Conservation (phyloP, 1,284 basidiomycete genomes). For the Pseudozyma thailandica region DNA sequence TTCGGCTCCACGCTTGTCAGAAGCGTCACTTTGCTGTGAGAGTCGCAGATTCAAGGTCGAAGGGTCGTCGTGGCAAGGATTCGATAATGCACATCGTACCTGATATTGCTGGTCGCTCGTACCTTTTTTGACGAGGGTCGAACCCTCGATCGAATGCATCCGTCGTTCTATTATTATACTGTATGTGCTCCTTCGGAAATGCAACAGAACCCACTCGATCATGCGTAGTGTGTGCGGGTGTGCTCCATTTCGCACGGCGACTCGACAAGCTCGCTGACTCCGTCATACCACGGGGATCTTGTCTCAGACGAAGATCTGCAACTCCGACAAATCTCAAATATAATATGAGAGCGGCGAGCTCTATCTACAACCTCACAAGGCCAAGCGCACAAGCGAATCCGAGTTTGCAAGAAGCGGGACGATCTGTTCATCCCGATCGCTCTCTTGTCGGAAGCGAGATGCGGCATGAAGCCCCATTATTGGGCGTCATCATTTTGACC, state of each 20-base stretch:
- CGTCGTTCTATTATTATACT: too few species aligned
- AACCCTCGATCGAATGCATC: constrained; percentile 14
- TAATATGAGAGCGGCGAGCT: neutral
- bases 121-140: neutral
- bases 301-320: too few species aligned
- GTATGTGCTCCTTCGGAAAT: neutral
- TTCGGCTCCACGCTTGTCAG: too few species aligned
- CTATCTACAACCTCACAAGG: neutral
- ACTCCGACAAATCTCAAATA: neutral
- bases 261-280: neutral
- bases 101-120: neutral
- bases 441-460: neutral
- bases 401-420: neutral
- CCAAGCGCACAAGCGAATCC: neutral
- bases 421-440: constrained; percentile 5
- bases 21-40: too few species aligned
- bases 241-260: neutral
- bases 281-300: too few species aligned
- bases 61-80: too few species aligned
- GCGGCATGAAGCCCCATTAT: neutral
- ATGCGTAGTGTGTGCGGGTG: too few species aligned
- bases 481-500: neutral
- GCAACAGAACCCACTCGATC: neutral
- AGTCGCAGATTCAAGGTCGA: too few species aligned
- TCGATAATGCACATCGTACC: too few species aligned